These are phyloP conservation scores for Cyclotella sp. DNA, from an alignment of 108 stramenopile species.

Conservation along the genomic window DNA sequence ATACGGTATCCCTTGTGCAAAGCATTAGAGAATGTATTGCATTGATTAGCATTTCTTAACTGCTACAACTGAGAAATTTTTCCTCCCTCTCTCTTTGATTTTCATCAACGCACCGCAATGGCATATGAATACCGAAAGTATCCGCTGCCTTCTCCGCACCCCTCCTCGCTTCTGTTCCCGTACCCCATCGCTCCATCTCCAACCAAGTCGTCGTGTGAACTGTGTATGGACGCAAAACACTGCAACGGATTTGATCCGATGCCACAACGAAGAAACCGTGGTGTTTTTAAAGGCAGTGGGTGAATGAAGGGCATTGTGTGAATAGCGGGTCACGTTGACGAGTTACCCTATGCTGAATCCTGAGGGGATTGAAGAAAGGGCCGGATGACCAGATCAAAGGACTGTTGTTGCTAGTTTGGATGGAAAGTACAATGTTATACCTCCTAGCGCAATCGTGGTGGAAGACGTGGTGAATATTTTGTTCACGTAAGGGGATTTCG, in stretches of 20 bases:
- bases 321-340: constrained; percentile 60
- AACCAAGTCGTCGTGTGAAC: constrained; percentile 96
- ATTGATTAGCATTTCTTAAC: too few relatives aligned
- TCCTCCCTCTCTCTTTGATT: background rate
- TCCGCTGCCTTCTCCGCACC: constrained; percentile 96
- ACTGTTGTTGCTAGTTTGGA: constrained; percentile 85
- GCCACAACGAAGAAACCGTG: constrained; percentile 87
- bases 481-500: constrained; percentile 58
- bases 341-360: constrained; percentile 78
- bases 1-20: background rate
- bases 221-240: constrained; percentile 86
- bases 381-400: constrained; percentile 85
- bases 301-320: constrained; percentile 64
- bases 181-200: constrained; percentile 95
- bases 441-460: constrained; percentile 89
- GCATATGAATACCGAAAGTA: constrained; percentile 69
- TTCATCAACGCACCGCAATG: background rate
- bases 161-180: constrained; percentile 93
- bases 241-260: constrained; percentile 83
- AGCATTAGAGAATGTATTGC: background rate
- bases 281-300: constrained; percentile 94
- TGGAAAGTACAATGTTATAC: constrained; percentile 67
- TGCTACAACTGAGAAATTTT: background rate
- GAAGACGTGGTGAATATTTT: constrained; percentile 85
- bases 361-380: constrained; percentile 85